These are phyloP conservation scores for Backusella australiensis DNA, from an alignment of 192 early-diverging fungal genomes.

Conservation along the genomic window DNA sequence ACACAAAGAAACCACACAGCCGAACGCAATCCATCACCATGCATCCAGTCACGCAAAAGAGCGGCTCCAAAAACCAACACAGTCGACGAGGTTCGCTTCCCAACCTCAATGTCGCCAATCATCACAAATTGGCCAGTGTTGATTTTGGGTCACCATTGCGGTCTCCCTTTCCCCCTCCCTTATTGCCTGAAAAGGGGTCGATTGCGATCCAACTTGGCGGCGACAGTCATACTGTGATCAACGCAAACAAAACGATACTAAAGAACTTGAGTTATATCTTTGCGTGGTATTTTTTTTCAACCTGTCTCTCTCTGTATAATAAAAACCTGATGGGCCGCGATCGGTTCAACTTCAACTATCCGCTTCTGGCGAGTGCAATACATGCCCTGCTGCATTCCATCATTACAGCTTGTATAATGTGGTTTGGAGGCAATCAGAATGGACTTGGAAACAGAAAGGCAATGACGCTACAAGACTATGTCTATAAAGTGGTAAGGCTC, in stretches of 20 bases:
- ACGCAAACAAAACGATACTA: neutral
- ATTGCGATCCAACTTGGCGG: neutral
- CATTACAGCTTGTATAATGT: conserved; percentile 56
- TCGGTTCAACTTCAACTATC: conserved; percentile 71
- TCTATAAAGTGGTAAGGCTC: conserved; percentile 33
- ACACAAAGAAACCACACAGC: neutral
- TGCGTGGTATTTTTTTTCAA: conserved; percentile 77
- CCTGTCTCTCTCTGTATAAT: conserved; percentile 79
- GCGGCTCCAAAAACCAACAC: neutral
- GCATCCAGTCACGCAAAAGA: conserved; percentile 1
- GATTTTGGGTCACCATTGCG: neutral
- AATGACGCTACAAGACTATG: conserved; percentile 23
- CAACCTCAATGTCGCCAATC: neutral
- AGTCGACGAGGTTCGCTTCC: neutral
- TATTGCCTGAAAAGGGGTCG: neutral
- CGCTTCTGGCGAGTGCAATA: conserved; percentile 74
- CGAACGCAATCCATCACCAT: conserved; percentile 11
- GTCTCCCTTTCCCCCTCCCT: neutral
- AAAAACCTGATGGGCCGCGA: conserved; percentile 78
- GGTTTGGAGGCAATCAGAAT: conserved; percentile 28
- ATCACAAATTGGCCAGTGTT: neutral
- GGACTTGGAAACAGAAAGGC: conserved; percentile 20
- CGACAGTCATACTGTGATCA: neutral
- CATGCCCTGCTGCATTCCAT: conserved; percentile 72
- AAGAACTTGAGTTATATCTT: conserved; percentile 47